Conservation (phyloP, 2,329 filamentous ascomycete species). For the Coniochaeta sp. region DNA sequence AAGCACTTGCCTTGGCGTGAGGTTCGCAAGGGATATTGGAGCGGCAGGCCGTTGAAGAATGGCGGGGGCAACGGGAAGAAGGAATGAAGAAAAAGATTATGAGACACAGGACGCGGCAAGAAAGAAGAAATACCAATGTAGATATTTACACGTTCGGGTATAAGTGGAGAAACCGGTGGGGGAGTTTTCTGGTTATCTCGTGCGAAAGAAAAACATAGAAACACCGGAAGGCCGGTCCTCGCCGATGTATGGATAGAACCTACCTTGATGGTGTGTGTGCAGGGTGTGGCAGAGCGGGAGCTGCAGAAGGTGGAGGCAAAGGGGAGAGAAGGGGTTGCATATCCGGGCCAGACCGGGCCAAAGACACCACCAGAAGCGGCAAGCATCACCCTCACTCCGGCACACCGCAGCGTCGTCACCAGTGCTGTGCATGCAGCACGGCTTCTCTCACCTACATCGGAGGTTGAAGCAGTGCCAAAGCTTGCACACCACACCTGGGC, state of each 20-base stretch:
- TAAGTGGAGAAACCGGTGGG: background rate
- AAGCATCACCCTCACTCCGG: background rate
- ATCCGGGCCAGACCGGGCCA: background rate
- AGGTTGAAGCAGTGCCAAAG: too few relatives aligned
- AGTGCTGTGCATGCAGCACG: too few relatives aligned
- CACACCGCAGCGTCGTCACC: too few relatives aligned
- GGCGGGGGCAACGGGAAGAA: background rate
- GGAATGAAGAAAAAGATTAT: background rate
- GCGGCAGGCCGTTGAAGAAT: background rate
- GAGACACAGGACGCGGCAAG: background rate
- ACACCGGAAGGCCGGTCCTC: background rate
- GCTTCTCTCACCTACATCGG: too few relatives aligned
- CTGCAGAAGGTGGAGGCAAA: background rate
- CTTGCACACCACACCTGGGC: background rate
- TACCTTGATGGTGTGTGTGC: too few relatives aligned
- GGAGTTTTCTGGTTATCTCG: too few relatives aligned
- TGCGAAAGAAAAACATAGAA: background rate
- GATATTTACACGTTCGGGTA: slow-evolving; percentile 1
- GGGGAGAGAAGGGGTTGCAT: too few relatives aligned
- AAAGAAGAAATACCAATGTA: background rate
- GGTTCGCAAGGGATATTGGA: background rate
- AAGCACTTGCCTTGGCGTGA: background rate
- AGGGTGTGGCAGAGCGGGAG: background rate
- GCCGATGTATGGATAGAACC: background rate
- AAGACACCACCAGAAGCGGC: too few relatives aligned